These are phyloP conservation scores for Thalia dealbata DNA, from an alignment of 176 grass and related monocot genomes.

Conservation along the genomic window DNA sequence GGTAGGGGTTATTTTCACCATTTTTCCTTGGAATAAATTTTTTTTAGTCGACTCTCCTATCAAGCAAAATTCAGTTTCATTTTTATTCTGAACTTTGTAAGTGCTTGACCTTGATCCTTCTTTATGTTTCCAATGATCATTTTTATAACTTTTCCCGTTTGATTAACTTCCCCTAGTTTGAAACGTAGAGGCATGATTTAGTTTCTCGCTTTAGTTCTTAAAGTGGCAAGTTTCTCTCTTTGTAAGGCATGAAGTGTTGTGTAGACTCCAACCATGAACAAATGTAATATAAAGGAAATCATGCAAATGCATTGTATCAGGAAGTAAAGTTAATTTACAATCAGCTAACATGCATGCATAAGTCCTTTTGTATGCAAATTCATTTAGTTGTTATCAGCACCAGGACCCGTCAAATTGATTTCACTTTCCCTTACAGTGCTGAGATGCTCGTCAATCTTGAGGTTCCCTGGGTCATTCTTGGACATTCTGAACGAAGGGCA, in stretches of 20 bases:
- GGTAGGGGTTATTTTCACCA: conserved; percentile 27
- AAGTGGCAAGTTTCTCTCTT: too few species aligned
- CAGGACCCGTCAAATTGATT: not conserved
- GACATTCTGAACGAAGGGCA: conserved; percentile 77
- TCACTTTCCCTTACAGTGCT: conserved; percentile 29
- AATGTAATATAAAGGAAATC: not conserved
- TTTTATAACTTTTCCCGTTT: too few species aligned
- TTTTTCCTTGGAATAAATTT: not conserved
- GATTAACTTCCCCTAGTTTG: not conserved
- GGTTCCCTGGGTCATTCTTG: conserved; percentile 81
- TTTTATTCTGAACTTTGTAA: not conserved
- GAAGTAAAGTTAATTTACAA: too few species aligned
- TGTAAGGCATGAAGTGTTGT: too few species aligned
- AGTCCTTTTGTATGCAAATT: not conserved
- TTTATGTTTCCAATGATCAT: too few species aligned
- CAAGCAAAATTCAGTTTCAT: not conserved
- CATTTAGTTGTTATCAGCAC: not conserved
- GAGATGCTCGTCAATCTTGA: conserved; percentile 76
- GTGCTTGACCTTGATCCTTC: too few species aligned
- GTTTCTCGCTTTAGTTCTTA: not conserved
- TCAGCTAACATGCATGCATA: too few species aligned
- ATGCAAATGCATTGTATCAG: not conserved
- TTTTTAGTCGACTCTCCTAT: too few species aligned
- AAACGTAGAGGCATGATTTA: not conserved
- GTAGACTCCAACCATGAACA: not conserved